Evolutionary conservation across 805 yeast species (phyloP), one percentile per base, ranked within the genome.

Genomic region (Wickerhamiella parazyma): DNA sequence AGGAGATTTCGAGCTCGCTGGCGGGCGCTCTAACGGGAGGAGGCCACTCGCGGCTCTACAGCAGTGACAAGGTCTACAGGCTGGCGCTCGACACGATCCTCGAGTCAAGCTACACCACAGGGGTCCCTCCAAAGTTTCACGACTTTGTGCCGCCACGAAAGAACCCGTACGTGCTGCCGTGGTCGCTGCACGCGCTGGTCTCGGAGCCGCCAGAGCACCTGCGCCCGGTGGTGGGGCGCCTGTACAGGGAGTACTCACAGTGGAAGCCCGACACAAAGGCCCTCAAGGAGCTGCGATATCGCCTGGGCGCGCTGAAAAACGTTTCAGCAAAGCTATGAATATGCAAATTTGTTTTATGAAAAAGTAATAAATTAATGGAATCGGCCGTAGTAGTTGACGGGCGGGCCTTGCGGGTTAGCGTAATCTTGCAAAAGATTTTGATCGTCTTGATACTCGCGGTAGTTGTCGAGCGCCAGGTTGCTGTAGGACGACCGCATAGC

Each of bases 11-110:
- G 44, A 71, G 69, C 34, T 70, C 83, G 0, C 61, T 81, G 49
- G 91, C 93, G 0, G 98, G 98, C 0, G 81, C 95, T 1, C 65
- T 91, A 42, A 89, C 95, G 0, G 95, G 96, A 2, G 87, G 91
- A 6, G 98, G 98, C 0, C 98, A 89, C 59, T 86, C 96, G 0
- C 79, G 73, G 49, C 76, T 91, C 21, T 89, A 89, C 60, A 80
- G 82, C 53, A 94, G 84, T 50, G 75, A 78, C 3, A 73, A 77
- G 45, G 97, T 91, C 1, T 89, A 89, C 57, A 83, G 78, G 50
- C 57, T 83, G 48, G 95, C 91, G 0, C 55, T 87, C 34, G 71
- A 76, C 47, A 79, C 81, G 56, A 73, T 83, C 1, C 61, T 87
- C 18, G 86, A 81, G 52, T 84, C 96, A 0, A 73, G 78, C 16